A percentile compares a stretch with the other conserved stretches of the same genome.
Evolutionary conservation across 2,329 filamentous ascomycete genomes (phyloP).

Genomic region (Catunica adiposa): DNA sequence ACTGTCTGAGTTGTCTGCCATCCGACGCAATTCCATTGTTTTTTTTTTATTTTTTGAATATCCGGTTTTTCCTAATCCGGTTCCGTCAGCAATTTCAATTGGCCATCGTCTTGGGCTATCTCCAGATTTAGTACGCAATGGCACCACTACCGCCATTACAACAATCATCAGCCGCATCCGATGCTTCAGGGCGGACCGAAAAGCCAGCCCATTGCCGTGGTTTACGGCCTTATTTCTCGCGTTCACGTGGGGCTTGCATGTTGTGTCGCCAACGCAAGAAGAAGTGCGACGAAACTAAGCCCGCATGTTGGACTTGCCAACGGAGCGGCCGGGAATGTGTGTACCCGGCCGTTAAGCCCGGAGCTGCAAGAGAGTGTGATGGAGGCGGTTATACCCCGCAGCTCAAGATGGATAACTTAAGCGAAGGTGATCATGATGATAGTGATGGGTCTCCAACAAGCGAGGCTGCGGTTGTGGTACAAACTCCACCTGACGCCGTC

Average conservation of each 20-base stretch:
- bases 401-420: neutral
- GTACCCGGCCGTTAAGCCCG: constrained; percentile 8
- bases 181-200: neutral
- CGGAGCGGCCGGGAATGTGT: constrained; percentile 12
- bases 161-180: neutral
- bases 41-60: neutral
- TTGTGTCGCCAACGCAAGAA: constrained; percentile 22
- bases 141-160: no score
- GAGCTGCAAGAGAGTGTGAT: neutral
- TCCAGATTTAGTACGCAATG: no score
- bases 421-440: neutral
- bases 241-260: constrained; percentile 18
- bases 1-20: neutral
- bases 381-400: neutral
- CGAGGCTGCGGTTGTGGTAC: no score
- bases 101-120: no score
- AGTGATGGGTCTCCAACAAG: neutral
- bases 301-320: constrained; percentile 16
- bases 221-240: constrained; percentile 13
- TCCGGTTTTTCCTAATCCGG: no score
- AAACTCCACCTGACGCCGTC: neutral
- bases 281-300: constrained; percentile 21
- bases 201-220: constrained; percentile 10
- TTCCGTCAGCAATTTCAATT: no score
- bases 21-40: neutral